Base-by-base conservation (phyloP, 805 yeast genomes). In the Wickerhamomyces chaumierensis region DNA sequence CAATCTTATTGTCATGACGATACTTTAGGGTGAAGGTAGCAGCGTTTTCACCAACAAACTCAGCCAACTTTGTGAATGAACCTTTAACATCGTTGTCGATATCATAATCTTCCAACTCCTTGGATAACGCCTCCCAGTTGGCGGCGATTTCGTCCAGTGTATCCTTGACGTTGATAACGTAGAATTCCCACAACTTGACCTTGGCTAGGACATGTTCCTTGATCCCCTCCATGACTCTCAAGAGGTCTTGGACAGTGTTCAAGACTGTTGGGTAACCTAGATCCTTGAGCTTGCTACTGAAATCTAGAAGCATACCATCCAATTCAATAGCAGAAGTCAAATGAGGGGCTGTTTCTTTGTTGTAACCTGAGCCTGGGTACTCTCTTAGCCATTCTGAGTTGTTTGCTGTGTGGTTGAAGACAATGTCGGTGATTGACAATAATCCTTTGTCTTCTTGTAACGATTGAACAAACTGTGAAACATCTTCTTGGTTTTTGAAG, bases 401-500 rank as follows among this genome's bases (percentile, higher is more conserved):
- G 55, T 84, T 71, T 2, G 97, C 96, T 0, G 97, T 90, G 55
- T 90, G 98, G 56, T 90, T 90, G 69, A 87, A 78, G 2, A 90
- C 97, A 23, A 92, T 80, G 58, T 90, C 98, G 1, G 96, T 85
- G 63, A 90, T 65, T 0, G 95, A 70, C 33, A 90, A 65, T 42
- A 90, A 68, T 5, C 73, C 73, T 48, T 80, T 67, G 19, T 78
- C 62, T 17, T 62, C 48, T 47, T 76, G 75, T 51, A 81, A 60
- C 7, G 55, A 48, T 1, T 57, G 38, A 4, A 82, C 71, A 54
- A 83, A 64, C 4, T 53, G 37, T 16, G 54, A 52, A 3, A 88
- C 84, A 34, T 81, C 78, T 0, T 63, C 59, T 19, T 66, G 66
- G 36, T 69, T 68, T 37, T 66, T 55, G 55, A 92, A 90, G 18